Base-by-base conservation (phyloP, 495 filamentous ascomycete species). In the Pseudoneurospora amorphoporcata region DNA sequence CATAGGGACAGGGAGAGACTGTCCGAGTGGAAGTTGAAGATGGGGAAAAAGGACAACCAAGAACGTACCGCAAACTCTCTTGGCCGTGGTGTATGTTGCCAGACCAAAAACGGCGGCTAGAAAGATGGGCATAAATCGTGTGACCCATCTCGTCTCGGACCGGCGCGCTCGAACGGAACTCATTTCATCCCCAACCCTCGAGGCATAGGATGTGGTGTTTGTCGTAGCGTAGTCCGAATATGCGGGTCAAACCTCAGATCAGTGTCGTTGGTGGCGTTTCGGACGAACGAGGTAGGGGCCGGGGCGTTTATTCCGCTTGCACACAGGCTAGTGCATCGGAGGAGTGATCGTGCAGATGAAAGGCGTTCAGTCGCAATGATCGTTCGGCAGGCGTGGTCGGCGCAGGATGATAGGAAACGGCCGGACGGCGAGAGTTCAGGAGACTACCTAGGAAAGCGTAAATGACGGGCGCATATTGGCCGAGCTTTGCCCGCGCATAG, bases 131-230 rank as follows among this genome's bases (percentile, higher is more conserved):
- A 85, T 80, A 69, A 80, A 72, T 42, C 83, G 84, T 69, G 83
- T 83, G 42, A 77, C 79, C 84, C 84, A 86, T 71, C 84, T 81
- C 75, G 83, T 83, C 45, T 73, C 81, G 68, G 83, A 71, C 73
- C 79, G 80, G 43, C 45, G 73, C 69, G 78, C 78, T 68, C 41
- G 68, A 12, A 69, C n/a, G 29, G 53, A 65, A 35, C 53, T 65
- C 53, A 65, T 65, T 35, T 65, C 14, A 29, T 65, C 53, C 53
- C 53, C 12, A 65, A 37, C 29, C 53, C 32, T 65, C 23, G 29
- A 32, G 53, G 53, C 53, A 65, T 65, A 12, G 53, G 14, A 65
- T 65, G 53, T 35, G 29, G 53, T 65, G 53, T 65, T 35, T 35
- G 53, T 65, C 53, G 53, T 14, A 65, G 53, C 53, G 14, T 29